These are phyloP conservation scores for Calcarisporium arbuscula DNA, from an alignment of 2,329 filamentous ascomycete species.

Conservation along the genomic window DNA sequence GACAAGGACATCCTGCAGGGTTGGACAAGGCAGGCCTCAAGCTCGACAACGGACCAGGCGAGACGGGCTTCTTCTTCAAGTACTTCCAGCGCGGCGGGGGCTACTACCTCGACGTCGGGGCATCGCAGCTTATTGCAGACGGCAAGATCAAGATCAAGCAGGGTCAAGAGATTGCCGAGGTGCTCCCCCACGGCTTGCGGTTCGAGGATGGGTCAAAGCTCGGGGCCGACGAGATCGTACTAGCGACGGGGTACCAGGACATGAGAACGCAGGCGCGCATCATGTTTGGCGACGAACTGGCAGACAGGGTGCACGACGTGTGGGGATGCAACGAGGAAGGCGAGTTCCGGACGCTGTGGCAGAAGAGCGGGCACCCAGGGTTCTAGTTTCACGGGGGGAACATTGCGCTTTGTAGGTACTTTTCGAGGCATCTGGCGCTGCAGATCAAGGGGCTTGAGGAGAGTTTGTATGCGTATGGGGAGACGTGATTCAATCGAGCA, in stretches of 20 bases:
- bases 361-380: constrained; percentile 52
- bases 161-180: constrained; percentile 45
- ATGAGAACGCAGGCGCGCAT: constrained; percentile 58
- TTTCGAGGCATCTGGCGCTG: constrained; percentile 46
- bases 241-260: constrained; percentile 60
- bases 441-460: constrained; percentile 42
- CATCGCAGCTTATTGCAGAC: constrained; percentile 52
- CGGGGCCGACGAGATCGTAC: constrained; percentile 57
- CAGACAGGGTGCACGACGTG: constrained; percentile 49
- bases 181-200: constrained; percentile 37
- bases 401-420: constrained; percentile 54
- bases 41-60: constrained; percentile 50
- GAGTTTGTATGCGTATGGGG: constrained; percentile 25
- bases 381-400: constrained; percentile 65
- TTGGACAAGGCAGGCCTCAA: constrained; percentile 54
- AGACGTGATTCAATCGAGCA: too few species aligned
- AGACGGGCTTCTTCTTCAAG: constrained; percentile 51
- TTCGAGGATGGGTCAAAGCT: constrained; percentile 50
- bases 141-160: constrained; percentile 59
- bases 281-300: constrained; percentile 56
- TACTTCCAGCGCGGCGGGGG: constrained; percentile 61
- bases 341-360: constrained; percentile 53
- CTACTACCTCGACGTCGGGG: constrained; percentile 65
- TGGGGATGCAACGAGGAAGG: constrained; percentile 56
- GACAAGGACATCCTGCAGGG: constrained; percentile 34